Evolutionary conservation across 2,329 filamentous ascomycete genomes (phyloP).

Genomic region (Teratosphaeria nubilosa): DNA sequence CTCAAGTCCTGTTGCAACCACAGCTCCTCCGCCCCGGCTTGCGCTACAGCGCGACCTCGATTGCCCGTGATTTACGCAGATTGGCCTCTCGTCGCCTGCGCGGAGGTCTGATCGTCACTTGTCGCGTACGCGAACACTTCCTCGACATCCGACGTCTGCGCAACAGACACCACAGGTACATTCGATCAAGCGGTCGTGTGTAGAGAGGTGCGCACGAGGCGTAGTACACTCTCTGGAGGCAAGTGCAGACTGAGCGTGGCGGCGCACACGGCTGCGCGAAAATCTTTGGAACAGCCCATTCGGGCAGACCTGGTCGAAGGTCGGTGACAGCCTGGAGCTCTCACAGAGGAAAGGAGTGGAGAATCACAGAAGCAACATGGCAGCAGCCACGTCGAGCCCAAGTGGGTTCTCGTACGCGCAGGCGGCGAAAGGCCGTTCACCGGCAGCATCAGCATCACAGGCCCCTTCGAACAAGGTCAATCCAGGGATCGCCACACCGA

Average conservation of each 20-base stretch:
- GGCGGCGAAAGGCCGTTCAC: slow-evolving; percentile 72
- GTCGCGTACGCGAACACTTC: not conserved
- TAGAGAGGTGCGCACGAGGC: not conserved
- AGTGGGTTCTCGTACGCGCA: slow-evolving; percentile 79
- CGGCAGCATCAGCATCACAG: slow-evolving; percentile 35
- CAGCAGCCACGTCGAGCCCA: slow-evolving; percentile 18
- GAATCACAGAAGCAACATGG: slow-evolving; percentile 11
- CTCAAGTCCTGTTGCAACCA: no score
- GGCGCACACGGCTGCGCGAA: slow-evolving; percentile 1
- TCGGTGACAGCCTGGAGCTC: slow-evolving; percentile 4
- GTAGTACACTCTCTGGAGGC: not conserved
- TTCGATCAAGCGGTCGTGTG: not conserved
- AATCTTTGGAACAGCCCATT: slow-evolving; percentile 5
- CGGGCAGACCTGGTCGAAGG: slow-evolving; percentile 8
- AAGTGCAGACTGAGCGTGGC: not conserved
- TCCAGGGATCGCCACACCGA: slow-evolving; percentile 33
- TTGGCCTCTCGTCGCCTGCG: not conserved
- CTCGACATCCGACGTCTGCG: not conserved
- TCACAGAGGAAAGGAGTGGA: not conserved
- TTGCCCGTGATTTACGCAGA: not conserved
- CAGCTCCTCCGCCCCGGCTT: not conserved
- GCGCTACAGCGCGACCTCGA: not conserved
- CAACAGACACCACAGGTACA: not conserved
- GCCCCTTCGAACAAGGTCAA: slow-evolving; percentile 36
- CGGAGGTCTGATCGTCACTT: not conserved